Evolutionary conservation across 306 rosid genomes (phyloP), one percentile per base, ranked within the genome.

Genomic region (Pachyrhizus erosus): DNA sequence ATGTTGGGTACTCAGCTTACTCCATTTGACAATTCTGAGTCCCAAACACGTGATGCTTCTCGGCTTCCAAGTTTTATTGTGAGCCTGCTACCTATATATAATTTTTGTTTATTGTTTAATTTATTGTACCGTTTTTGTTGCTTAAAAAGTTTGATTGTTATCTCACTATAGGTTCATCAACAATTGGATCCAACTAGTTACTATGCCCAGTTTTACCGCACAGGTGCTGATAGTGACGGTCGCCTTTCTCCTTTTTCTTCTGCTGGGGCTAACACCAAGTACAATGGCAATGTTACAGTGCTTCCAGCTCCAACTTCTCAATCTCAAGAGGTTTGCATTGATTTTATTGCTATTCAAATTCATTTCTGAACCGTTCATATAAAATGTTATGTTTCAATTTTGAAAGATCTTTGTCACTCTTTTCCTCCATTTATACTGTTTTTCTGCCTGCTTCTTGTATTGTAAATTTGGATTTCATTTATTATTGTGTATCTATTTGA

Each of bases 221-320:
- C 98, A 11, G 96, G 93, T 64, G 89, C 90, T 77, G 99, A 92
- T 84, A 82, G 78, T 83, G 99, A 92, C 73, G 98, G 96, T 42
- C 93, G 91, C 49, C 88, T 91, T 83, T 93, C 99, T 74, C 98
- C 99, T 18, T 91, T 95, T 86, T 87, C 91, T 68, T 84, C 97
- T 87, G 76, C 89, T 31, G 97, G 91, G 75, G 90, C 90, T 76
- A 85, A 89, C 39, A 48, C 94, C 60, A 92, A 92, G 90, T 91
- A 92, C 89, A 92, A 88, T 71, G 92, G 93, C 72, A 93, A 86
- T 90, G 91, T 89, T 66, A 76, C 93, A 1, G 90, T 87, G 73
- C 80, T 96, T 89, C 91, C 97, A 65, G 84, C 89, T 2, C 84
- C 93, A 34, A 90, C 83, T 78, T 87, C 94, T 69, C 96, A 93